Percentiles rank a stretch among this genome's conserved stretches.
These are phyloP conservation scores for Chytriomyces confervae DNA, from an alignment of 192 early-diverging fungal genomes.

Conservation along the genomic window DNA sequence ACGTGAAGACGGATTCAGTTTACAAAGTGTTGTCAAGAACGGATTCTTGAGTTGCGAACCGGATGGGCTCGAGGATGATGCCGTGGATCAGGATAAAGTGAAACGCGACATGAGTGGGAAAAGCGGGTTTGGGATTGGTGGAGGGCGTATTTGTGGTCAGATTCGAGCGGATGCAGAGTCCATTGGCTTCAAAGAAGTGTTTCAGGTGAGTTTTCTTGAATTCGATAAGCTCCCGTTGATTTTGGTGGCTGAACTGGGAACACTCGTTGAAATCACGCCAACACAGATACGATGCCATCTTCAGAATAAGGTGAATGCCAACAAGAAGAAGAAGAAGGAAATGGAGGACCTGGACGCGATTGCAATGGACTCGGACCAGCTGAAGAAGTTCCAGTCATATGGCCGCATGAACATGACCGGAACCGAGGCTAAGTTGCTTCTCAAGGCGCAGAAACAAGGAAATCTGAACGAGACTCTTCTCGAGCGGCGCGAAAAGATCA, in stretches of 20 bases:
- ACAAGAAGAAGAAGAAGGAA: constrained; percentile 51
- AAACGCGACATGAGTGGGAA: constrained; percentile 74
- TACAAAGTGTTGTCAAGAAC: constrained; percentile 65
- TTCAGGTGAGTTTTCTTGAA: constrained; percentile 47
- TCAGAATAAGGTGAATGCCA: constrained; percentile 58
- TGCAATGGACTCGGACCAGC: constrained; percentile 70
- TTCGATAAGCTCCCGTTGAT: neutral
- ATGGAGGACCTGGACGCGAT: constrained; percentile 55
- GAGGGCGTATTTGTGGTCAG: constrained; percentile 61
- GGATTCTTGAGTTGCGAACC: constrained; percentile 72
- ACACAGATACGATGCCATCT: constrained; percentile 62
- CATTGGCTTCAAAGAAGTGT: constrained; percentile 76
- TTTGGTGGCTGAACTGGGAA: neutral
- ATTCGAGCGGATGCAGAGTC: constrained; percentile 73
- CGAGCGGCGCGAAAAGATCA: constrained; percentile 81
- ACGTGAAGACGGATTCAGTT: constrained; percentile 70
- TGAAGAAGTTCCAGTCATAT: constrained; percentile 78
- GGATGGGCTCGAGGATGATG: constrained; percentile 48
- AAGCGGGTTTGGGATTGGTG: constrained; percentile 64
- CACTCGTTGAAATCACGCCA: neutral
- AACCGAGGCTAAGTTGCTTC: constrained; percentile 60
- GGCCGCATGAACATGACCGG: constrained; percentile 63
- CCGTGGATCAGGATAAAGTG: constrained; percentile 65
- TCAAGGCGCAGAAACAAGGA: constrained; percentile 71
- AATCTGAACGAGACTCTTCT: constrained; percentile 74